A percentile compares a stretch with the other conserved stretches of the same genome.
phyloP scores from a whole-genome alignment of 169 alveolate species.

The Cryptosporidium ubiquitum region DNA sequence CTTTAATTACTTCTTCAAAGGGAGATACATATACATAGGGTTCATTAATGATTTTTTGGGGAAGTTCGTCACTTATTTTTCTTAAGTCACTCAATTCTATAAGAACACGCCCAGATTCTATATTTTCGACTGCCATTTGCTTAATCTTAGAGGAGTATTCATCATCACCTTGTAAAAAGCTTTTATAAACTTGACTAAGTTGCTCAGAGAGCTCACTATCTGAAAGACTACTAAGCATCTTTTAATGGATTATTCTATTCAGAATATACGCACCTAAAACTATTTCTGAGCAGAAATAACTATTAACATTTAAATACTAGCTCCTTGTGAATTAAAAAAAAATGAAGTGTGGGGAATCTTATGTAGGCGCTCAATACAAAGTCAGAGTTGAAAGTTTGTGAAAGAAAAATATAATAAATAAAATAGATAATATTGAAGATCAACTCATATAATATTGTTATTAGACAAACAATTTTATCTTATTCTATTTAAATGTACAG shows the following conservation, averaged over 20 bases:
- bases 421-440: not conserved
- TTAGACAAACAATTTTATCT: not conserved
- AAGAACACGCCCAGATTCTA: conserved; percentile 44
- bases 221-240: conserved; percentile 51
- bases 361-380: conserved; percentile 27
- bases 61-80: conserved; percentile 66
- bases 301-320: conserved; percentile 4
- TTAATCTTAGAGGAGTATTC: conserved; percentile 68
- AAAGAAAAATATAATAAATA: not conserved
- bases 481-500: not conserved
- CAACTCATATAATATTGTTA: not conserved
- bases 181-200: conserved; percentile 27
- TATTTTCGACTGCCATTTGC: conserved; percentile 66
- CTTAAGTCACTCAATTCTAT: conserved; percentile 47
- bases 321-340: not conserved
- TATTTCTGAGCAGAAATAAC: conserved; percentile 9
- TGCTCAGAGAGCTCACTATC: conserved; percentile 69
- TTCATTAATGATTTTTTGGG: conserved; percentile 47
- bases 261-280: not conserved
- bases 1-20: conserved; percentile 86
- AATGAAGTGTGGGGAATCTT: conserved; percentile 74
- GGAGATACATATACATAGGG: conserved; percentile 86
- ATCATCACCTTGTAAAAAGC: conserved; percentile 46
- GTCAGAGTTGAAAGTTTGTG: not conserved
- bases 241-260: not conserved